Evolutionary conservation across 2,329 filamentous ascomycete species (phyloP), one percentile per base, ranked within the genome.

Genomic region (Fusarium mundagurra): DNA sequence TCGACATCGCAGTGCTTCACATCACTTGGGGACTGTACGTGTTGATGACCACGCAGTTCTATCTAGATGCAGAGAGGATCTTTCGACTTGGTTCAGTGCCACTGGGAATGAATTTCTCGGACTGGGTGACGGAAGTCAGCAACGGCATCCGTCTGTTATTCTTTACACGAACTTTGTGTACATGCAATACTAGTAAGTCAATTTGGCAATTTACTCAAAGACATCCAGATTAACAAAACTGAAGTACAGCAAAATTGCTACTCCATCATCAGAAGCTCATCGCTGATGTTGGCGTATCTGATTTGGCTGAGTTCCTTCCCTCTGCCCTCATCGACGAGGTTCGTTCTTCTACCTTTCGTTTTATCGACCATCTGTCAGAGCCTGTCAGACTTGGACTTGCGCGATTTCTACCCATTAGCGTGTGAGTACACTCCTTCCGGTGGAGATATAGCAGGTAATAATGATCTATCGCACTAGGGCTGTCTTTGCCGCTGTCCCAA

Each of bases 121-220:
- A 24, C 6, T 51, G 3, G 12, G 22, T 8, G 11, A 20, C 6
- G 22, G 29, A 51, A 24, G 22, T 34, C 16, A 51, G 12, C 22
- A 34, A 34, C 29, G 48, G 7, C 48, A 51, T 34, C 48, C 48
- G n/a, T 51, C 48, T 24, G 48, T 51, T 2, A 51, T 51, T 24
- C 17, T 51, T 8, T 51, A 51, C 22, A 51, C 31, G 12, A 51
- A 51, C 31, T 51, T 51, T 18, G 17, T 51, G 8, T 51, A 51
- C 9, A 51, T 51, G 24, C 29, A 51, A 34, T 51, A 51, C 31
- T 51, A 51, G 48, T 51, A 34, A 14, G 48, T 51, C 1, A 14
- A 6, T 5, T 14, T 13, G 11, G 12, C 3, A 10, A 24, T 24
- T 18, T 18, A 14, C n/a, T 0, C 4, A 50, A 18, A 24, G 5